These are phyloP conservation scores for Plasmodium sp. DNA, from an alignment of 169 alveolate species.

Conservation along the genomic window DNA sequence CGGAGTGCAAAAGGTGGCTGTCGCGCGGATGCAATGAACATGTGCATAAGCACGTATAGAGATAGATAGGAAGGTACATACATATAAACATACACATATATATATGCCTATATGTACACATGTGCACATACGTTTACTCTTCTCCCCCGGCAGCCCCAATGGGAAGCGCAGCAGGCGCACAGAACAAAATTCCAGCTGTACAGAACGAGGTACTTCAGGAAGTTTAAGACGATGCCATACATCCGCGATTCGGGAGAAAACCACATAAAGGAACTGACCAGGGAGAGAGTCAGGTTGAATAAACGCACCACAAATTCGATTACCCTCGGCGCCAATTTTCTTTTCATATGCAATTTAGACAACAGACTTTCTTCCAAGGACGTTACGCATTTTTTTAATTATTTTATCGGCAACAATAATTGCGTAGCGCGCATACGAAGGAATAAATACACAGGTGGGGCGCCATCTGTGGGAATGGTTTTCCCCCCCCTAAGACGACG, in stretches of 20 bases:
- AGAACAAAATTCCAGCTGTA: conserved; percentile 9
- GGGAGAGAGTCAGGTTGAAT: conserved; percentile 44
- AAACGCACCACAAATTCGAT: conserved; percentile 50
- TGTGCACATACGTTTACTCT: too few species aligned
- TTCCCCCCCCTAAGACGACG: neutral
- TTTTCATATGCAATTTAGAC: conserved; percentile 59
- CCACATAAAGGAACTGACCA: conserved; percentile 57
- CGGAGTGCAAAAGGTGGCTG: neutral
- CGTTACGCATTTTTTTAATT: conserved; percentile 67
- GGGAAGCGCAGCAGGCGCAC: conserved; percentile 24
- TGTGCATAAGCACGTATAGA: neutral
- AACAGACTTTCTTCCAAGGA: conserved; percentile 51
- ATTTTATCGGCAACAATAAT: conserved; percentile 40
- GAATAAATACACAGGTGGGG: conserved; percentile 39
- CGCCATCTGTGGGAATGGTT: neutral
- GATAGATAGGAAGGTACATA: neutral
- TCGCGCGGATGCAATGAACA: neutral
- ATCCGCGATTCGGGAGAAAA: conserved; percentile 57
- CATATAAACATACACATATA: neutral
- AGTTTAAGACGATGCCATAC: conserved; percentile 61
- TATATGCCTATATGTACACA: neutral
- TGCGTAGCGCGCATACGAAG: conserved; percentile 42
- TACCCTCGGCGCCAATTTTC: conserved; percentile 51
- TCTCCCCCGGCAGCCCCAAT: conserved; percentile 6
- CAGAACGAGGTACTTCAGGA: conserved; percentile 50